Evolutionary conservation across 2,329 filamentous ascomycete genomes (phyloP).

Genomic region (Botryotinia narcissicola): DNA sequence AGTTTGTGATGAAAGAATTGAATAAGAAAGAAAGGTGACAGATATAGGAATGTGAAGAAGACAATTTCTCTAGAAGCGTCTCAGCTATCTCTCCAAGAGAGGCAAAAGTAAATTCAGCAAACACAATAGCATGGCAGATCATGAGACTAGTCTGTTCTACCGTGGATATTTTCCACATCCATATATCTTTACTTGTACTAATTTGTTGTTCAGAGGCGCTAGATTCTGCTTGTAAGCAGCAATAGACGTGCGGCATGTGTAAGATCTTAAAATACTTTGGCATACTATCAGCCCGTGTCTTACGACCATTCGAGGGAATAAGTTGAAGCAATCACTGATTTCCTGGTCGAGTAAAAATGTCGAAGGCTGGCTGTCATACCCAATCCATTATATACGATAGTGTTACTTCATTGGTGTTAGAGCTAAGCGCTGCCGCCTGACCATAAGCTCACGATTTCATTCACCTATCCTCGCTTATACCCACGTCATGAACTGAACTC

Average conservation of each 20-base stretch:
- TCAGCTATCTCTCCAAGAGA: not conserved
- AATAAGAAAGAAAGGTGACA: not conserved
- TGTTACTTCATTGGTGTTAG: not conserved
- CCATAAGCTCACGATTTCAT: not conserved
- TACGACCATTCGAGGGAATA: not conserved
- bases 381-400: not conserved
- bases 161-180: not conserved
- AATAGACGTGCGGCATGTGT: not conserved
- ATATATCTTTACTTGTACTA: not conserved
- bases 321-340: not conserved
- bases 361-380: not conserved
- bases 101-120: not conserved
- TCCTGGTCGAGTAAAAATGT: not conserved
- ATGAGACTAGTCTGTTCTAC: not conserved
- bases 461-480: not conserved
- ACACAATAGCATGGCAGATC: not conserved
- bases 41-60: not conserved
- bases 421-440: not conserved
- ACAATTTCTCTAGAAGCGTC: not conserved
- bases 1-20: not conserved
- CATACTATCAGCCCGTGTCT: not conserved
- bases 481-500: not conserved
- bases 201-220: not conserved
- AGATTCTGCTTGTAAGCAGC: not conserved
- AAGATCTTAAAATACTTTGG: not conserved